phyloP scores from a whole-genome alignment of 257 asterid genomes.

The Nicotiana knightiana region DNA sequence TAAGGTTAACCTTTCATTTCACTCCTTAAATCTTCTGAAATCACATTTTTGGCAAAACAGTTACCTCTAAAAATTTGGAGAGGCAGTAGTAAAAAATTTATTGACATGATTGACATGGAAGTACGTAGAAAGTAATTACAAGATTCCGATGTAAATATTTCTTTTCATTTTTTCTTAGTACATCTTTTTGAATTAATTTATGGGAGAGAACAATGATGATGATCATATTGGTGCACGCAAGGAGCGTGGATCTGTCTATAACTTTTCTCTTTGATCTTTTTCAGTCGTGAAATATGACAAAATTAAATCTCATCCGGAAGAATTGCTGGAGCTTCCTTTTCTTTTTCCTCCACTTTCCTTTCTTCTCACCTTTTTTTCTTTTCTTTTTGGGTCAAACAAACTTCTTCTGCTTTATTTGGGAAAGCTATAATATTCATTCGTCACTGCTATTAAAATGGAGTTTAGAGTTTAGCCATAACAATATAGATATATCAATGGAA shows the following conservation, averaged over 20 bases:
- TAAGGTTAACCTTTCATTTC: no score
- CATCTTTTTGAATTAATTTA: neutral
- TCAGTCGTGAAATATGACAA: constrained; percentile 1
- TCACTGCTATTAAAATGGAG: neutral
- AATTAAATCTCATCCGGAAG: neutral
- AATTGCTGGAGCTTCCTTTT: constrained; percentile 10
- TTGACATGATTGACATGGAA: neutral
- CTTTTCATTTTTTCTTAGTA: neutral
- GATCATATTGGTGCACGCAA: constrained; percentile 14
- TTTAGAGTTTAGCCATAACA: neutral
- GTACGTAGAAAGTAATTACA: neutral
- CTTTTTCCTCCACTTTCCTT: neutral
- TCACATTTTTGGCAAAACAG: no score
- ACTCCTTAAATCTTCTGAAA: no score
- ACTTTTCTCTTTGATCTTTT: constrained; percentile 3
- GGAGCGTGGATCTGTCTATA: constrained; percentile 11
- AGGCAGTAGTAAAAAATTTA: neutral
- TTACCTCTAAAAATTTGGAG: neutral
- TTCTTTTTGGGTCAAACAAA: neutral
- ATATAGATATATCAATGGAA: neutral
- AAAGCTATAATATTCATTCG: neutral
- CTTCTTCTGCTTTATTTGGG: neutral
- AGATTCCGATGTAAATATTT: neutral
- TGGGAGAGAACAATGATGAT: neutral
- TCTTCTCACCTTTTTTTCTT: neutral